Conservation (phyloP, 768 basidiomycete genomes). For the Psilocybe cyanescens region DNA sequence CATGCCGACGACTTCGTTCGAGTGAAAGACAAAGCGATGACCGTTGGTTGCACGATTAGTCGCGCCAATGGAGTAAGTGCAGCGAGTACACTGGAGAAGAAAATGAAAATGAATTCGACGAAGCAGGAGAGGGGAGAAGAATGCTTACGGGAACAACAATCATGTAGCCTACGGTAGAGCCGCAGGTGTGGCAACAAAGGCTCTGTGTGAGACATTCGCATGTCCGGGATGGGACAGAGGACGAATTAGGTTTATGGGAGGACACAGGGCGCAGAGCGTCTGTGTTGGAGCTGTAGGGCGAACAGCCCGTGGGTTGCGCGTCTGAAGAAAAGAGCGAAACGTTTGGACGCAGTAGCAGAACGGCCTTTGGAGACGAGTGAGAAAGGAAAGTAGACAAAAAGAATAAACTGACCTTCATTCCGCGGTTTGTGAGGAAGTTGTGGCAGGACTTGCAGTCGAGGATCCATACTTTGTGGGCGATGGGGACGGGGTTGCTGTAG, state of each 20-base stretch:
- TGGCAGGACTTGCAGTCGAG: constrained; percentile 77
- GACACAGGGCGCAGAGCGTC: constrained; percentile 40
- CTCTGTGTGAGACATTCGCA: constrained; percentile 88
- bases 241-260: constrained; percentile 29
- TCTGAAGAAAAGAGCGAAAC: constrained; percentile 86
- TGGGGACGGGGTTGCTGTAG: constrained; percentile 35
- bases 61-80: constrained; percentile 69
- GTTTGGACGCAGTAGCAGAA: constrained; percentile 79
- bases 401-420: constrained; percentile 67
- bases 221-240: constrained; percentile 47
- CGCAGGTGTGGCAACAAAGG: constrained; percentile 81
- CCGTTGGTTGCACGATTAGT: constrained; percentile 80
- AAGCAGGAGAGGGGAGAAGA: not conserved
- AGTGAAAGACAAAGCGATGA: constrained; percentile 88
- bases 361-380: constrained; percentile 54
- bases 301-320: constrained; percentile 77
- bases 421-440: constrained; percentile 80
- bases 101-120: constrained; percentile 1
- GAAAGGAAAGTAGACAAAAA: not conserved
- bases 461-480: constrained; percentile 79
- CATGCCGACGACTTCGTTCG: constrained; percentile 61
- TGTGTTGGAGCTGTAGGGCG: constrained; percentile 57
- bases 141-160: constrained; percentile 66
- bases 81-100: constrained; percentile 58
- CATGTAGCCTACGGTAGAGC: constrained; percentile 76